phyloP scores from a whole-genome alignment of 2,329 filamentous ascomycete species.

The Xylariaceae sp. region DNA sequence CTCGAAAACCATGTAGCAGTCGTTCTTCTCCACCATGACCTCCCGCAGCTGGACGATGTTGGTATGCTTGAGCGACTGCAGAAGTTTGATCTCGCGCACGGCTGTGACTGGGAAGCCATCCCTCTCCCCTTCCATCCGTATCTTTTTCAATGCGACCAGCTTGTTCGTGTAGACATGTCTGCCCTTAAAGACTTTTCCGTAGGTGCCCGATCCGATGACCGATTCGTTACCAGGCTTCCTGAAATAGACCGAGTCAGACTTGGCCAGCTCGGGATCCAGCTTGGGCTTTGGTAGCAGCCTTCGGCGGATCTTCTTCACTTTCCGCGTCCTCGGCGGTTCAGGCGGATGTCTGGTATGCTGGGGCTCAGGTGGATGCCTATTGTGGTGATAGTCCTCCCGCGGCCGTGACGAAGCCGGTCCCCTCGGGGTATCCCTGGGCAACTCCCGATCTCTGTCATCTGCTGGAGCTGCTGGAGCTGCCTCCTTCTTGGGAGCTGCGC shows the following conservation, averaged over 20 bases:
- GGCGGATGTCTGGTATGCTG: too few relatives aligned
- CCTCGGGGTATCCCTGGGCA: slow-evolving; percentile 23
- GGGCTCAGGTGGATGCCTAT: slow-evolving; percentile 12
- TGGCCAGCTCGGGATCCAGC: slow-evolving; percentile 62
- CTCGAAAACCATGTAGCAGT: slow-evolving; percentile 99
- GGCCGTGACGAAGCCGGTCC: slow-evolving; percentile 25
- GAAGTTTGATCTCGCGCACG: slow-evolving; percentile 81
- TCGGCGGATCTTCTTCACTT: slow-evolving; percentile 61
- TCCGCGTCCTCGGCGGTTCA: slow-evolving; percentile 47
- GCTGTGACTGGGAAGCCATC: slow-evolving; percentile 90
- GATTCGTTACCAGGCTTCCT: slow-evolving; percentile 96
- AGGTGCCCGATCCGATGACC: slow-evolving; percentile 90
- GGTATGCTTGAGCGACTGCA: slow-evolving; percentile 75
- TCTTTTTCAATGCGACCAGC: slow-evolving; percentile 79
- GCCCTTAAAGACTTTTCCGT: slow-evolving; percentile 93
- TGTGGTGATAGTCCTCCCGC: slow-evolving; percentile 20
- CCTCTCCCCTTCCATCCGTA: slow-evolving; percentile 86
- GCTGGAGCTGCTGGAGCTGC: slow-evolving; percentile 34
- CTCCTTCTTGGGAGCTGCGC: slow-evolving; percentile 47
- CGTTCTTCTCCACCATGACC: slow-evolving; percentile 97
- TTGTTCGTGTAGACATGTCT: slow-evolving; percentile 83
- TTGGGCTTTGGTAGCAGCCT: slow-evolving; percentile 64
- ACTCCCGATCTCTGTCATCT: slow-evolving; percentile 27
- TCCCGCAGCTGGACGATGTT: slow-evolving; percentile 81
- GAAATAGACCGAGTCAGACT: slow-evolving; percentile 86